phyloP scores from a whole-genome alignment of 2,329 filamentous ascomycete species.

The Apiospora koreana region DNA sequence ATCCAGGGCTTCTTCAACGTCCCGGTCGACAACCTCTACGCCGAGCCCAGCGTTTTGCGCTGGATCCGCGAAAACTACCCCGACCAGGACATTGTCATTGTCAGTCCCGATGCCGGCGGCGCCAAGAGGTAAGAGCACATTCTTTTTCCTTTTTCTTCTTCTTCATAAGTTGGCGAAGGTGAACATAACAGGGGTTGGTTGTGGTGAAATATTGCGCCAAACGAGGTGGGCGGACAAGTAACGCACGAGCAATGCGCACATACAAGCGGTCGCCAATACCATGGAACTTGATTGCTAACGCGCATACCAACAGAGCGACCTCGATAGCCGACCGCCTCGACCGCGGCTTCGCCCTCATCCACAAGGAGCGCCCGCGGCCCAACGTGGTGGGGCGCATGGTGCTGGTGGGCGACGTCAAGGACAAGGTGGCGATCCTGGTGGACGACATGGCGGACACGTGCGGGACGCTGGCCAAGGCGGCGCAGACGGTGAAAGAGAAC shows the following conservation, averaged over 20 bases:
- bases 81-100: slow-evolving; percentile 84
- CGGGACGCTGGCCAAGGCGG: slow-evolving; percentile 79
- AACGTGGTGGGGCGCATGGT: slow-evolving; percentile 94
- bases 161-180: not conserved
- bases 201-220: not conserved
- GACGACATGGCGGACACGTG: slow-evolving; percentile 99
- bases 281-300: not conserved
- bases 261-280: not conserved
- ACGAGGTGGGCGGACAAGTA: not conserved
- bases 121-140: slow-evolving; percentile 74
- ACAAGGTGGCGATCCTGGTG: slow-evolving; percentile 92
- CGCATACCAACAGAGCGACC: slow-evolving; percentile 61
- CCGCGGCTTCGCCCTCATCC: slow-evolving; percentile 88
- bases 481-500: slow-evolving; percentile 82
- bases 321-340: slow-evolving; percentile 91
- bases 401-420: slow-evolving; percentile 89
- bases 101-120: slow-evolving; percentile 91
- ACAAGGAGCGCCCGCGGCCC: slow-evolving; percentile 86
- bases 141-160: not conserved
- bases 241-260: too few species aligned
- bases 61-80: slow-evolving; percentile 89
- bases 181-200: not conserved
- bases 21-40: slow-evolving; percentile 78
- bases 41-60: slow-evolving; percentile 85
- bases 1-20: slow-evolving; percentile 96